A percentile compares a stretch with the other conserved stretches of the same genome.
Conservation (phyloP, 164 flowering plant species). For the Kalanchoe fedtschenkoi region DNA sequence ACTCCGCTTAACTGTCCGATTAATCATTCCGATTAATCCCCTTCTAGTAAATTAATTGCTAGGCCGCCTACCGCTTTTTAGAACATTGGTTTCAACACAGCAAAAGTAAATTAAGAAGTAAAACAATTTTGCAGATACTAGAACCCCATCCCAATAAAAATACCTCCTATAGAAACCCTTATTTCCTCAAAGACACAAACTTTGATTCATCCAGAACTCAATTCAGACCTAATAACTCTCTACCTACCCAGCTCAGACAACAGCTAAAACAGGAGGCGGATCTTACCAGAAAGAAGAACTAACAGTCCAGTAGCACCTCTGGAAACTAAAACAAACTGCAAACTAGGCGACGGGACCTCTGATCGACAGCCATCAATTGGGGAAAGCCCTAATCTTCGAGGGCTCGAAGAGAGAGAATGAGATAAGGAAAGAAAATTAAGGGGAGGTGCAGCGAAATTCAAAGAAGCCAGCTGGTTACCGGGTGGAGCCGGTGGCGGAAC, state of each 20-base stretch:
- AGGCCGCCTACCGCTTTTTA: too few species aligned
- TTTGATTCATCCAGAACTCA: background rate
- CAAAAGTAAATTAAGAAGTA: too few species aligned
- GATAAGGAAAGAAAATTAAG: background rate
- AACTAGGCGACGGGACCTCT: background rate
- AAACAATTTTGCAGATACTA: too few species aligned
- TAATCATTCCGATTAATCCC: too few species aligned
- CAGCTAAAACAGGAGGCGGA: background rate
- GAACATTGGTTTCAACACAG: too few species aligned
- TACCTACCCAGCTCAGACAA: background rate
- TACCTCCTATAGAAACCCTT: too few species aligned
- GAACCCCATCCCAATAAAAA: too few species aligned
- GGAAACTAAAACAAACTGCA: background rate
- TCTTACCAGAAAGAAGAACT: background rate
- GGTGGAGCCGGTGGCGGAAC: background rate
- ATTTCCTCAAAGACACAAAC: background rate
- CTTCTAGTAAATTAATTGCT: too few species aligned
- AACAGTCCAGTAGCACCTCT: background rate
- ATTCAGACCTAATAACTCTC: background rate
- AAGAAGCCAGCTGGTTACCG: conserved; percentile 1
- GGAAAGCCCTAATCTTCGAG: background rate
- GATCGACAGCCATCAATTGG: background rate
- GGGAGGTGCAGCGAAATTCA: background rate
- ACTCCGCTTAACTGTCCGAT: too few species aligned
- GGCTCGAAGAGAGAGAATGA: conserved; percentile 2